Percentiles rank a stretch among this genome's conserved stretches.
Conservation (phyloP, 805 yeast species). For the Diddensiella santjacobensis region DNA sequence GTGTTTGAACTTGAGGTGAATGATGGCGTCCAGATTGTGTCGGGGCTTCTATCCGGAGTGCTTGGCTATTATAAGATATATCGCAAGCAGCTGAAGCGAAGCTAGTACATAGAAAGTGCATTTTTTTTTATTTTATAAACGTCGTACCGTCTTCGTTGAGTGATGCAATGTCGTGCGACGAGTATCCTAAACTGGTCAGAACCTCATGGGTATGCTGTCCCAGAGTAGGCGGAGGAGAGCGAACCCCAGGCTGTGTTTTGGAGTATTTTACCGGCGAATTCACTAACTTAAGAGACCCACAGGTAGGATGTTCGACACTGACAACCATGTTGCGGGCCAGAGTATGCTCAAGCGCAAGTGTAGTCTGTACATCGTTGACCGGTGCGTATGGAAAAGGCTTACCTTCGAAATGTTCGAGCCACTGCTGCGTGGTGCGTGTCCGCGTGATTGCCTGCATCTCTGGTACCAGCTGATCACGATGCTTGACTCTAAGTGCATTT, state of each 20-base stretch:
- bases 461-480: slow-evolving; percentile 33
- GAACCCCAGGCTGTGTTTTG: slow-evolving; percentile 33
- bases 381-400: slow-evolving; percentile 39
- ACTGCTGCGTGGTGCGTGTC: slow-evolving; percentile 34
- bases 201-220: slow-evolving; percentile 39
- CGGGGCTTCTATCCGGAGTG: slow-evolving; percentile 27
- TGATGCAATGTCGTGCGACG: slow-evolving; percentile 23
- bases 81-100: slow-evolving; percentile 7
- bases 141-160: slow-evolving; percentile 28
- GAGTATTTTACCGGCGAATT: slow-evolving; percentile 40
- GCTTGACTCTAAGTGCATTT: slow-evolving; percentile 36
- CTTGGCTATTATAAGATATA: slow-evolving; percentile 25
- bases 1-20: slow-evolving; percentile 23
- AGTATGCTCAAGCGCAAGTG: slow-evolving; percentile 37
- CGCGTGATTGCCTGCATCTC: slow-evolving; percentile 31
- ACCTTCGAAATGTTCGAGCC: slow-evolving; percentile 34
- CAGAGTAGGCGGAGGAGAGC: slow-evolving; percentile 37
- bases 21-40: slow-evolving; percentile 22
- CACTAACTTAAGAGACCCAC: slow-evolving; percentile 37
- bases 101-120: not conserved
- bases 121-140: not conserved
- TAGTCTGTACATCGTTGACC: slow-evolving; percentile 37
- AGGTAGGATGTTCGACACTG: slow-evolving; percentile 34
- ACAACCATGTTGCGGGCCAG: slow-evolving; percentile 37
- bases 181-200: slow-evolving; percentile 26